These are phyloP conservation scores for Fusarium chaquense DNA, from an alignment of 2,329 filamentous ascomycete genomes.

Conservation along the genomic window DNA sequence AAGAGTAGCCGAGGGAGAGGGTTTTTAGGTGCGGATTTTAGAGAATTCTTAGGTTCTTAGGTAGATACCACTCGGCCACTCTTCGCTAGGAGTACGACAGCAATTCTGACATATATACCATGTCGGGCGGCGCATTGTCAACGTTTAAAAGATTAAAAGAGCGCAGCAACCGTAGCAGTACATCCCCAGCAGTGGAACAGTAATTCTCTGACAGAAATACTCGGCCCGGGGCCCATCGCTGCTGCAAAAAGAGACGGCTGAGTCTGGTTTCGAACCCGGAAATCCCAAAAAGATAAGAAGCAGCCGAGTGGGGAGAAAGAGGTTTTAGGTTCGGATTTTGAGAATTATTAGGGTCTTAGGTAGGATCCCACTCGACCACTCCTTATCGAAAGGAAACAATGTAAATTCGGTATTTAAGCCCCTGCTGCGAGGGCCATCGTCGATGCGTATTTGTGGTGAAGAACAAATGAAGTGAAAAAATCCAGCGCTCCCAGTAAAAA, in stretches of 20 bases:
- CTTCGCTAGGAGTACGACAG: conserved; percentile 3
- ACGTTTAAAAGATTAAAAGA: background rate
- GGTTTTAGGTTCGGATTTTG: background rate
- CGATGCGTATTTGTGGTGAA: background rate
- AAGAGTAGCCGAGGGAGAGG: conserved; percentile 11
- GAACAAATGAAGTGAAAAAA: background rate
- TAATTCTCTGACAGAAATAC: background rate
- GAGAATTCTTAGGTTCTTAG: conserved; percentile 10
- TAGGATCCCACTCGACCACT: background rate
- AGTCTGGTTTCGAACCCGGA: background rate
- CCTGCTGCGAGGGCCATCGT: background rate
- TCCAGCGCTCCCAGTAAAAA: conserved; percentile 7
- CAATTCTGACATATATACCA: background rate
- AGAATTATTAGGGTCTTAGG: conserved; percentile 3
- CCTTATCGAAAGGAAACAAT: background rate
- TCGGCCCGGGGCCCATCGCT: background rate
- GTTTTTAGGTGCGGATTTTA: background rate
- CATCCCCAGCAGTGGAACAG: background rate
- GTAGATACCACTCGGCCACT: conserved; percentile 26
- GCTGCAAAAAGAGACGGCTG: background rate
- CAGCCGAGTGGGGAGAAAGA: background rate
- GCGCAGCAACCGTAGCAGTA: background rate
- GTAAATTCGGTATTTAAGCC: background rate
- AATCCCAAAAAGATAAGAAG: conserved; percentile 15
- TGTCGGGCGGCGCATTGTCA: background rate